phyloP scores from a whole-genome alignment of 768 basidiomycete species.

The Russula abietina region DNA sequence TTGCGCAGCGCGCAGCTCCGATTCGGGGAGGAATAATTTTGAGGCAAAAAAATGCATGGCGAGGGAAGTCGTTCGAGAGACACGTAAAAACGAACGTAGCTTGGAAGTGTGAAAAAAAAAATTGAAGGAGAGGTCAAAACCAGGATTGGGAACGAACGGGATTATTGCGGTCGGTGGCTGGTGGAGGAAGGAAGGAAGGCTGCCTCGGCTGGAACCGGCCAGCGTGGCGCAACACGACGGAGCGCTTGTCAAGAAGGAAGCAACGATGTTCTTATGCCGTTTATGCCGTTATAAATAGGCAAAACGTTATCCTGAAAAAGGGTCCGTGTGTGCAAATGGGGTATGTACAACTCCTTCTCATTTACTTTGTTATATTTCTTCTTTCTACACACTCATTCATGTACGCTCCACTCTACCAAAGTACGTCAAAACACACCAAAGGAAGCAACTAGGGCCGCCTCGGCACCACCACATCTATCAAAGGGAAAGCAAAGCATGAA shows the following conservation, averaged over 20 bases:
- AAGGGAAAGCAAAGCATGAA: neutral
- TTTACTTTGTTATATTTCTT: neutral
- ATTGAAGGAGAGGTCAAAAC: neutral
- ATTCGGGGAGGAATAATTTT: neutral
- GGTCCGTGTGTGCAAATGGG: neutral
- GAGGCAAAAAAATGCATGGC: too few species aligned
- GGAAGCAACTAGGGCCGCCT: neutral
- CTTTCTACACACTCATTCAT: constrained; percentile 8
- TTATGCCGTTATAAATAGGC: neutral
- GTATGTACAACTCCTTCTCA: constrained; percentile 2
- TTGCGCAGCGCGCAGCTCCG: neutral
- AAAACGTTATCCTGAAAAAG: neutral
- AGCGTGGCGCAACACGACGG: constrained; percentile 1
- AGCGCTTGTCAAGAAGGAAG: constrained; percentile 5
- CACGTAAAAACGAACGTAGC: neutral
- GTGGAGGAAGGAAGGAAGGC: neutral
- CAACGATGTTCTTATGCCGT: neutral
- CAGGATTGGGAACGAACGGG: neutral
- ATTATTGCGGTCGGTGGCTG: neutral
- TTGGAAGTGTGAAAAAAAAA: neutral
- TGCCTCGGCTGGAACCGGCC: constrained; percentile 5
- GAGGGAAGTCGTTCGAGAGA: too few species aligned
- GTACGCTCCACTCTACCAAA: constrained; percentile 14
- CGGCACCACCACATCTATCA: constrained; percentile 14
- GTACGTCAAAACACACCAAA: constrained; percentile 18